Conservation (phyloP, 768 basidiomycete genomes). For the Lentinula detonsa region DNA sequence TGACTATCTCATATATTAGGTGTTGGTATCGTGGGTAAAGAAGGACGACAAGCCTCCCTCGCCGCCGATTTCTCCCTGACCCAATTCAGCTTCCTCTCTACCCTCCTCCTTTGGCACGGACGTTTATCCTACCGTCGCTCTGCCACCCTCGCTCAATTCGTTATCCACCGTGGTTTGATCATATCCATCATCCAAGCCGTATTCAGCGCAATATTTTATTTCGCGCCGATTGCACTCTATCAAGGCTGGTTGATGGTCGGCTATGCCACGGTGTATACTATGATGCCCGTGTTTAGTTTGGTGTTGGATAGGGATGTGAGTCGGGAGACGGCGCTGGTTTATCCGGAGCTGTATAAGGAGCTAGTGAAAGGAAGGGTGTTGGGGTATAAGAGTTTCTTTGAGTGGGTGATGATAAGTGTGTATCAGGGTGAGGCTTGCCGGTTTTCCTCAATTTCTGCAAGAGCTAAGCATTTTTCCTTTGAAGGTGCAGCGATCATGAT, state of each 20-base stretch:
- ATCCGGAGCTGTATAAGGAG: constrained; percentile 98
- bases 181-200: constrained; percentile 98
- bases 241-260: constrained; percentile 98
- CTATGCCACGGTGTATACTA: constrained; percentile 94
- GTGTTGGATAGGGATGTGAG: constrained; percentile 95
- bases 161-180: constrained; percentile 95
- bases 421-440: constrained; percentile 71
- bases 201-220: constrained; percentile 89
- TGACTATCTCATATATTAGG: constrained; percentile 37
- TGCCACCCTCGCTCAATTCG: constrained; percentile 96
- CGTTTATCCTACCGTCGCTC: constrained; percentile 98
- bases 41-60: constrained; percentile 98
- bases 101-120: constrained; percentile 97
- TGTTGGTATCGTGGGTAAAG: constrained; percentile 97
- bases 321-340: constrained; percentile 90
- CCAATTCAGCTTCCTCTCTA: constrained; percentile 93
- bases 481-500: constrained; percentile 98
- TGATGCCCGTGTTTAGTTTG: constrained; percentile 97
- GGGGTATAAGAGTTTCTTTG: constrained; percentile 97
- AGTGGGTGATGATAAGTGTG: constrained; percentile 95
- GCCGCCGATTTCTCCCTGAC: constrained; percentile 98
- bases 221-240: constrained; percentile 94
- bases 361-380: constrained; percentile 94
- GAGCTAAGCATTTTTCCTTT: neutral
- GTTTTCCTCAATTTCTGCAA: neutral